A percentile compares a stretch with the other conserved stretches of the same genome.
These are phyloP conservation scores for Dalechampia spathulata DNA, from an alignment of 441 rosid species.

Conservation along the genomic window DNA sequence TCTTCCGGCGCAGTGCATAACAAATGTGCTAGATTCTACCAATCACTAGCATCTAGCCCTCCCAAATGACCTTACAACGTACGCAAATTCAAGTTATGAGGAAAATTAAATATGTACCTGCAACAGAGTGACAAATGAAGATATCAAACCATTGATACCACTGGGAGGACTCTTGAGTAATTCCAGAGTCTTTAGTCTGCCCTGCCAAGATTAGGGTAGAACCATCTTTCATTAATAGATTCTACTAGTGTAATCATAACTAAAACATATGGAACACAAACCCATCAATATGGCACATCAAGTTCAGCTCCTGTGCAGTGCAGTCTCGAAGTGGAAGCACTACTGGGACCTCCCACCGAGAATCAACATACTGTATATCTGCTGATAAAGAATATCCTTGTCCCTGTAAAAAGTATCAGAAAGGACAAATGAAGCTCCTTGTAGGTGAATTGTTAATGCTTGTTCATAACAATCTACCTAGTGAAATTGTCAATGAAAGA, in stretches of 20 bases:
- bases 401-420: constrained; percentile 43
- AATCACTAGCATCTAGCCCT: not conserved
- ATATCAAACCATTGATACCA: constrained; percentile 81
- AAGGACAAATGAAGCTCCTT: not conserved
- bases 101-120: constrained; percentile 42
- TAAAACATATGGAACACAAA: constrained; percentile 23
- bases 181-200: constrained; percentile 71
- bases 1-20: not conserved
- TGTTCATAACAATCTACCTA: not conserved
- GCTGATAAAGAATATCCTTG: constrained; percentile 91
- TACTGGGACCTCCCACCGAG: constrained; percentile 77
- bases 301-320: constrained; percentile 58
- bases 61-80: not conserved
- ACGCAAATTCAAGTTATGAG: not conserved
- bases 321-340: constrained; percentile 95
- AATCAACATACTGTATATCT: constrained; percentile 87
- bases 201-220: constrained; percentile 51
- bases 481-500: not conserved
- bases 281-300: constrained; percentile 74
- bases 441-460: not conserved
- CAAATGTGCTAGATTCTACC: too few species aligned
- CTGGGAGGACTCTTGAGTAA: constrained; percentile 28
- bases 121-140: constrained; percentile 72
- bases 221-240: constrained; percentile 23
- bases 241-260: constrained; percentile 2